Evolutionary conservation across 1,284 basidiomycete genomes (phyloP).

Genomic region (Puccinia novopanici): DNA sequence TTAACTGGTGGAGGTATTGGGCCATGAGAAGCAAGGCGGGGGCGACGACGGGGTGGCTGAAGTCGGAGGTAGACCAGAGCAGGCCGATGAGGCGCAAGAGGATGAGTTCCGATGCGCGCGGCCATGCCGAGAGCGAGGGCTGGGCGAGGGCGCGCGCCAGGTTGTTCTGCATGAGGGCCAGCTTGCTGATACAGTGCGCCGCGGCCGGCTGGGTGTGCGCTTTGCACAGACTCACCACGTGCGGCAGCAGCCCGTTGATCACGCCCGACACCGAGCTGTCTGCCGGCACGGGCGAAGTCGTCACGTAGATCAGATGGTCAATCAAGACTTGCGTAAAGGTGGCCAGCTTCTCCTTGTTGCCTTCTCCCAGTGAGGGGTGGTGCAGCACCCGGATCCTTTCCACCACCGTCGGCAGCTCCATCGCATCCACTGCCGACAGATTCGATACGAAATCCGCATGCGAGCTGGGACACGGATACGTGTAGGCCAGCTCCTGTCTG

Average conservation of each 20-base stretch:
- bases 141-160: constrained; percentile 78
- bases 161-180: constrained; percentile 91
- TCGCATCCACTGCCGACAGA: constrained; percentile 66
- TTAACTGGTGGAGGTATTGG: constrained; percentile 82
- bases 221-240: constrained; percentile 76
- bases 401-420: constrained; percentile 77
- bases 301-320: constrained; percentile 81
- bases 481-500: constrained; percentile 74
- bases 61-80: constrained; percentile 91
- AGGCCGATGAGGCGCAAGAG: constrained; percentile 77
- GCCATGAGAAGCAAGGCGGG: constrained; percentile 85
- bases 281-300: constrained; percentile 62
- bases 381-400: constrained; percentile 88
- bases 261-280: constrained; percentile 65
- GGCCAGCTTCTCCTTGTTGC: constrained; percentile 90
- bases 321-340: constrained; percentile 82
- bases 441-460: constrained; percentile 88
- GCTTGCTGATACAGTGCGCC: constrained; percentile 76
- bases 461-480: constrained; percentile 80
- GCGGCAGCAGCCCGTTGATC: constrained; percentile 74
- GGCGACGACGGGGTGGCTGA: constrained; percentile 83
- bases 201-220: constrained; percentile 80
- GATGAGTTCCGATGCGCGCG: constrained; percentile 76
- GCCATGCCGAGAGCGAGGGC: constrained; percentile 77
- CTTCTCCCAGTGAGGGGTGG: constrained; percentile 83